phyloP scores from a whole-genome alignment of 305 asterid genomes.

The Solanum chacoense region DNA sequence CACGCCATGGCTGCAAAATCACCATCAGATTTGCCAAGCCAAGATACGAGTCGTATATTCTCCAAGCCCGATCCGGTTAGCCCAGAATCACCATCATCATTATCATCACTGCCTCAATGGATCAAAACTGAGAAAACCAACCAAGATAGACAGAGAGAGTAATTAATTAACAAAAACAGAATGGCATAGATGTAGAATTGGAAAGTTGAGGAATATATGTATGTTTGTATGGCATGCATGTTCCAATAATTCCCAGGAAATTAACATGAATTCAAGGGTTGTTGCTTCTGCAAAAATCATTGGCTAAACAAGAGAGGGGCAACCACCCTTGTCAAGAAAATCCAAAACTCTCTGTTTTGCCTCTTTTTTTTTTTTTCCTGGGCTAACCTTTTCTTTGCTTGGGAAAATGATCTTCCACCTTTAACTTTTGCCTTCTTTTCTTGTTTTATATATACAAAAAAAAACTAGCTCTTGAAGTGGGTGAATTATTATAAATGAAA shows the following conservation, averaged over 20 bases:
- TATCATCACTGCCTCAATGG: neutral
- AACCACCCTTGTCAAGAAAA: neutral
- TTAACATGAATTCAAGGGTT: constrained; percentile 13
- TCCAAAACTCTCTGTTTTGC: neutral
- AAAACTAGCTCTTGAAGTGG: neutral
- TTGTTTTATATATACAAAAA: neutral
- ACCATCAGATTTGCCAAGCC: neutral
- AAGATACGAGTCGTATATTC: neutral
- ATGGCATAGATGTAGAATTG: neutral
- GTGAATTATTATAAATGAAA: too few species aligned
- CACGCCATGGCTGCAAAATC: constrained; percentile 8
- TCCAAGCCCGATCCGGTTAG: neutral
- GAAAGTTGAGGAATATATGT: neutral
- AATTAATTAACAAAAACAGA: neutral
- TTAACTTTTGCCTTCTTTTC: neutral
- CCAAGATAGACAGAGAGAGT: neutral
- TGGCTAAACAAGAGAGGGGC: constrained; percentile 15
- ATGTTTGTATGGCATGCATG: neutral
- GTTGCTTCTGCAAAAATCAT: constrained; percentile 12
- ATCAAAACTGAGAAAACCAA: neutral
- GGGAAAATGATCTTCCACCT: neutral
- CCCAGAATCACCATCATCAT: neutral
- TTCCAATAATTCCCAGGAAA: neutral
- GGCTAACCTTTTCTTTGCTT: neutral
- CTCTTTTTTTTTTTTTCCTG: neutral